phyloP scores from a whole-genome alignment of 192 early-diverging fungal genomes.

The Coemansia sp. region DNA sequence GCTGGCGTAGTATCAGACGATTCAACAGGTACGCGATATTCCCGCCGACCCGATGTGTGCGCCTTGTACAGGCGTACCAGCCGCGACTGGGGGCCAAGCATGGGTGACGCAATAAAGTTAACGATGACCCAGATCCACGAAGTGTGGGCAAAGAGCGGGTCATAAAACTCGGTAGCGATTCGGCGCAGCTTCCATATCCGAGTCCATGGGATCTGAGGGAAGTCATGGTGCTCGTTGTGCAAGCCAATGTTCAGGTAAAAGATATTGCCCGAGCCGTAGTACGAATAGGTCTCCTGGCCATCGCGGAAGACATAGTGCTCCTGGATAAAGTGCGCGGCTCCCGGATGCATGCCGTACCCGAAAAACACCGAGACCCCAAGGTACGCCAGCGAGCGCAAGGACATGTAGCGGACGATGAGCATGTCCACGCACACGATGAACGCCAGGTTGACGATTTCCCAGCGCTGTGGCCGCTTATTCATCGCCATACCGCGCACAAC shows the following conservation, averaged over 20 bases:
- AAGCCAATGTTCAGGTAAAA: conserved; percentile 93
- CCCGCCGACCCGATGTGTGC: conserved; percentile 69
- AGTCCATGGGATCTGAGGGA: conserved; percentile 84
- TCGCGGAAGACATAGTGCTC: conserved; percentile 95
- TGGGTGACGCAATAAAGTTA: conserved; percentile 73
- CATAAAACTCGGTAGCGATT: conserved; percentile 89
- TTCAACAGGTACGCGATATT: conserved; percentile 43
- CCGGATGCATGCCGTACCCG: conserved; percentile 87
- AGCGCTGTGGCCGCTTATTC: conserved; percentile 65
- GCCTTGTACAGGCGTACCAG: conserved; percentile 70
- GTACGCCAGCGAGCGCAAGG: conserved; percentile 65
- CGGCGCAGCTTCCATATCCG: conserved; percentile 73
- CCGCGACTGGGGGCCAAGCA: conserved; percentile 80
- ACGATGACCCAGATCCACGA: conserved; percentile 83
- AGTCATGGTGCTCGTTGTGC: conserved; percentile 99
- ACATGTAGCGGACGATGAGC: conserved; percentile 61
- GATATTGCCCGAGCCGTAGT: conserved; percentile 88
- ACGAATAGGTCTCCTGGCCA: conserved; percentile 94
- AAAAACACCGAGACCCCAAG: conserved; percentile 73
- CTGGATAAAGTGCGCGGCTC: conserved; percentile 93
- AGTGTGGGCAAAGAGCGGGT: conserved; percentile 75
- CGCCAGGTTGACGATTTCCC: conserved; percentile 72
- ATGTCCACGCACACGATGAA: conserved; percentile 61
- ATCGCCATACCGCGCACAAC: conserved; percentile 68
- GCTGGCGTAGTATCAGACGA: not conserved